Base-by-base conservation (phyloP, 371 early-diverging fungal species). In the Lichtheimia corymbifera region DNA sequence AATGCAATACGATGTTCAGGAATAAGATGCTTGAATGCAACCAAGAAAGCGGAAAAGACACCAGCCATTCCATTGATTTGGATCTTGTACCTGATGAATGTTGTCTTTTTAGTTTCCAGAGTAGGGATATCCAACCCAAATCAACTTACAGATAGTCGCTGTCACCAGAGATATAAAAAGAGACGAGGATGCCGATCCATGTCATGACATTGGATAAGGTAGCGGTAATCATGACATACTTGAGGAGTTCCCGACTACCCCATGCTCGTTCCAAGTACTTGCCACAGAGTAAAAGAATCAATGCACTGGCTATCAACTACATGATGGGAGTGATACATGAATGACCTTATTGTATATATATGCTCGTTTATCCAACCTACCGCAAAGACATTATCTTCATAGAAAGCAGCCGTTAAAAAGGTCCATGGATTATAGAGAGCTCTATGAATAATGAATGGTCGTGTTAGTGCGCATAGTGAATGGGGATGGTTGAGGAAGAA, bases 251-350 rank as follows among this genome's bases (percentile, higher is more conserved):
- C 53, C 74, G 83, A 18, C 85, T 77, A 9, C 91, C 91, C 91
- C 92, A 93, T 51, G 79, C 82, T 12, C 85, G 80, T 70, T 91
- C 93, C 66, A 93, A 79, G 62, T 91, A 91, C 65, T 85, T 87
- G 50, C 91, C 91, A 67, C 82, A 76, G 12, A 85, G 72, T 22
- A 86, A 60, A 7, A 89, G 61, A 3, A 83, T 65, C 0, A 77
- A 63, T 3, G 74, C 57, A 61, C 81, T 84, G 44, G 70, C 66
- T 20, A 73, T 45, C 25, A 85, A 77, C 88, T 87, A 73, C 11
- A 18, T 13, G 1, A 5, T 7, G 47, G 3, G 4, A n/a, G n/a
- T 47, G 3, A 17, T 45, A 2, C 45, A 35, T 35, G 35, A 35
- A 11, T 47, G 5, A 40, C 3, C 24, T 24, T 35, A 11, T n/a